Percentiles rank a stretch among this genome's conserved stretches.
These are phyloP conservation scores for Ramaria sp. DNA, from an alignment of 768 basidiomycete genomes.

Conservation along the genomic window DNA sequence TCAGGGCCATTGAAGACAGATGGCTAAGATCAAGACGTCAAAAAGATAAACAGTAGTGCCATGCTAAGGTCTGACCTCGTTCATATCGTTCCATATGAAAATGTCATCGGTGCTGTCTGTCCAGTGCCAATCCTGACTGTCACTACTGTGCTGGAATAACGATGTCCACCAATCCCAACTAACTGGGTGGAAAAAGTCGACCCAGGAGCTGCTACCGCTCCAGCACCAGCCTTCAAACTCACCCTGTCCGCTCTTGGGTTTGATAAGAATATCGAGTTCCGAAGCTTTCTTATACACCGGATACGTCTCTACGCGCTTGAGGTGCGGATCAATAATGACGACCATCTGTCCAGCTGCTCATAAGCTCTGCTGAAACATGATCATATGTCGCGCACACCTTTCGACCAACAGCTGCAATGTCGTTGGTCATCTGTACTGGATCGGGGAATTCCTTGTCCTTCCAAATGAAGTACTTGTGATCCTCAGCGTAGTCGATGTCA, in stretches of 20 bases:
- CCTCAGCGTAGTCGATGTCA: slow-evolving; percentile 90
- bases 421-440: slow-evolving; percentile 86
- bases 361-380: not conserved
- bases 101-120: slow-evolving; percentile 70
- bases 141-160: slow-evolving; percentile 56
- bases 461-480: slow-evolving; percentile 98
- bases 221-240: slow-evolving; percentile 99
- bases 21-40: slow-evolving; percentile 39
- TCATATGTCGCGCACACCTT: slow-evolving; percentile 44
- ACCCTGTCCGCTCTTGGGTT: slow-evolving; percentile 63
- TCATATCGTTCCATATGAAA: slow-evolving; percentile 99
- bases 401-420: slow-evolving; percentile 72
- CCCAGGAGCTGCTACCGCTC: slow-evolving; percentile 94
- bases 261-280: slow-evolving; percentile 74
- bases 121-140: slow-evolving; percentile 59
- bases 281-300: slow-evolving; percentile 79
- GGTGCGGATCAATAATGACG: slow-evolving; percentile 91
- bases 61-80: slow-evolving; percentile 51
- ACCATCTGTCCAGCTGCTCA: slow-evolving; percentile 64
- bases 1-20: slow-evolving; percentile 99
- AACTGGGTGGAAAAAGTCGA: slow-evolving; percentile 90
- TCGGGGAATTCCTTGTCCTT: slow-evolving; percentile 86
- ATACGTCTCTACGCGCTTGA: slow-evolving; percentile 73
- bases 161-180: slow-evolving; percentile 87
- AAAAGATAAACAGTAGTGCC: not conserved